Conservation (phyloP, 176 grass and related monocot species). For the Bonia amplexicaulis region DNA sequence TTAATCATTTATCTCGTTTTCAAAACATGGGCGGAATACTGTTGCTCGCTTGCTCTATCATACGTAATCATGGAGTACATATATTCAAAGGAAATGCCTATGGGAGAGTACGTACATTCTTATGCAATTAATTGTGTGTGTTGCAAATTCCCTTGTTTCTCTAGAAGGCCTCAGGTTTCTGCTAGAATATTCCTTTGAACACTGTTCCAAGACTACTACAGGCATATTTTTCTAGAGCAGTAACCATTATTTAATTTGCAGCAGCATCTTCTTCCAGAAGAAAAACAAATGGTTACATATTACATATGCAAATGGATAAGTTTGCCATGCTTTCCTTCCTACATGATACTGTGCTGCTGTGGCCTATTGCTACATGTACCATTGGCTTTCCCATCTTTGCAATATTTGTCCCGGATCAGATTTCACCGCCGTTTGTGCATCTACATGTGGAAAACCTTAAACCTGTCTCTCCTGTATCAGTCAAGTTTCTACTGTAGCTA, state of each 20-base stretch:
- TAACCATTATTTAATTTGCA: neutral
- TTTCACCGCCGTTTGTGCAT: neutral
- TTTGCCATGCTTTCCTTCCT: neutral
- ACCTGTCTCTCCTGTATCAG: neutral
- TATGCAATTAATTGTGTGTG: neutral
- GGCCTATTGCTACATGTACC: neutral
- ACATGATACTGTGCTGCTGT: no score
- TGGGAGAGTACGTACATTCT: no score
- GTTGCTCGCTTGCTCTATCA: neutral
- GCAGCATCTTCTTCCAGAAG: neutral
- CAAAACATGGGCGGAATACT: neutral
- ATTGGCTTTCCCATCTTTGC: neutral
- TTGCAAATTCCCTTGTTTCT: neutral
- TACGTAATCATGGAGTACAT: neutral
- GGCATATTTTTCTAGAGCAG: neutral
- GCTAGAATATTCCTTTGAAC: neutral
- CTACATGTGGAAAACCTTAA: neutral
- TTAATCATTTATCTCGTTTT: neutral
- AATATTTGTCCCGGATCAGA: neutral
- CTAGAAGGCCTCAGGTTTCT: neutral
- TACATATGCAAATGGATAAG: neutral
- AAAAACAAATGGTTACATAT: neutral
- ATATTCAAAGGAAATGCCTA: neutral
- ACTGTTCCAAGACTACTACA: neutral
- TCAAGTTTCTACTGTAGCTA: neutral